These are phyloP conservation scores for Cladosporium phlei DNA, from an alignment of 2,329 filamentous ascomycete species.

Conservation along the genomic window DNA sequence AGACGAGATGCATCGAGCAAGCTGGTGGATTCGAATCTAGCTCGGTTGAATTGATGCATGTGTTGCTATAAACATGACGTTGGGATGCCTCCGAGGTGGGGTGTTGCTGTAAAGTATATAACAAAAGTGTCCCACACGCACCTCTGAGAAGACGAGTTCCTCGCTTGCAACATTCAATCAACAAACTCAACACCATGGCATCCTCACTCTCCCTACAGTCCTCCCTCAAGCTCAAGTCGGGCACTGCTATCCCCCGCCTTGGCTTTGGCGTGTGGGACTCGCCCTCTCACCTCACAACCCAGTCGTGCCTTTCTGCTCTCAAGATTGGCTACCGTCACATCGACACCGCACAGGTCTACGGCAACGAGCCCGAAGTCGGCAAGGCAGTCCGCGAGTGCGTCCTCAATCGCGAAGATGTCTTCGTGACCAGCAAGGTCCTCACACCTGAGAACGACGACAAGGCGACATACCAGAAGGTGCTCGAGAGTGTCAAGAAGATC, in stretches of 20 bases:
- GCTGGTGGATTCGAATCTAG: no score
- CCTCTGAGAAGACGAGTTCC: not conserved
- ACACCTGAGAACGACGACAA: slow-evolving; percentile 50
- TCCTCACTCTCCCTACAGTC: slow-evolving; percentile 43
- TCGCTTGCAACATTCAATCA: slow-evolving; percentile 3
- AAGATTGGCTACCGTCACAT: slow-evolving; percentile 58
- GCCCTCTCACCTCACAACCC: slow-evolving; percentile 41
- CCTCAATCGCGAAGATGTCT: slow-evolving; percentile 56
- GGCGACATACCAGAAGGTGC: slow-evolving; percentile 54
- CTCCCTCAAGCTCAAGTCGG: slow-evolving; percentile 47
- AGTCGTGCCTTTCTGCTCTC: slow-evolving; percentile 56
- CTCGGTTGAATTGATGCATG: no score
- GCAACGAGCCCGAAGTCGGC: slow-evolving; percentile 64
- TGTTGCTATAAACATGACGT: slow-evolving; percentile 14
- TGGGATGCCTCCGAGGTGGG: slow-evolving; percentile 1
- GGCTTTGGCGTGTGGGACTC: slow-evolving; percentile 65
- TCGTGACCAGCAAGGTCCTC: slow-evolving; percentile 67
- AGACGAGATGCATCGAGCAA: no score
- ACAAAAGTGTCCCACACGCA: not conserved
- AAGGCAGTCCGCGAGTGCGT: slow-evolving; percentile 56
- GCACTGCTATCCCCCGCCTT: slow-evolving; percentile 57
- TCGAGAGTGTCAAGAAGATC: slow-evolving; percentile 61
- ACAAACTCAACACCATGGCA: slow-evolving; percentile 20
- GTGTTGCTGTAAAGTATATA: not conserved
- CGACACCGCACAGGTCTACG: slow-evolving; percentile 66